Base-by-base conservation (phyloP, 768 basidiomycete genomes). In the Lactarius quietus region DNA sequence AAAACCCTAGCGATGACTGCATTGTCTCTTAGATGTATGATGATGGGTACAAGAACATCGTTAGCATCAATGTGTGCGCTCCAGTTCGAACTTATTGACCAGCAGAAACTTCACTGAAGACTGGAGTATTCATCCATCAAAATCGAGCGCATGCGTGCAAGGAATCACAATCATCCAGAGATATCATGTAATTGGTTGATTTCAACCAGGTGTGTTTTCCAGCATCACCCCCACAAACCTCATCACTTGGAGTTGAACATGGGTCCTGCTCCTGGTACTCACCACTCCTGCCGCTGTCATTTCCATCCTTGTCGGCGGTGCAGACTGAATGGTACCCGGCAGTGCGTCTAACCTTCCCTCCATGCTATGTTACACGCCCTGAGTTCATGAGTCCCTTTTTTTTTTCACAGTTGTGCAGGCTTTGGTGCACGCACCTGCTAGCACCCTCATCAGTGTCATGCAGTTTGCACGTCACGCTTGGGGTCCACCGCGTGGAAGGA, bases 241-340 rank as follows among this genome's bases (percentile, higher is more conserved):
- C 10, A 7, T 12, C 3, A 8, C 3, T 33, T 33, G 8, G 8
- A n/a, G n/a, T n/a, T n/a, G n/a, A n/a, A n/a, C n/a, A n/a, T 8
- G 33, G 33, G 43, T 45, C n/a, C 43, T 95, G 1, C 78, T 94
- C 10, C 89, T 90, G 0, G 81, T 82, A 64, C 68, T 94, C n/a
- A 83, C 86, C 3, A 92, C 92, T 0, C 89, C 90, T 2, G 73
- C 83, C 2, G 76, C 84, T 12, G 92, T 92, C 33, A 83, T 93
- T 41, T 87, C 87, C 1, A 79, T 87, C 31, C 81, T 95, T 15
- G 77, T 85, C 3, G 84, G 84, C 12, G 92, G 93, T n/a, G 90
- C 92, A 0, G 92, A 95, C 77, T 81, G 93, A 8, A 93, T 95
- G 91, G 86, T 90, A 38, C 90, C 92, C 4, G 92, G 92, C 75